Base-by-base conservation (phyloP, 495 filamentous ascomycete species). In the Lophium mytilinum region DNA sequence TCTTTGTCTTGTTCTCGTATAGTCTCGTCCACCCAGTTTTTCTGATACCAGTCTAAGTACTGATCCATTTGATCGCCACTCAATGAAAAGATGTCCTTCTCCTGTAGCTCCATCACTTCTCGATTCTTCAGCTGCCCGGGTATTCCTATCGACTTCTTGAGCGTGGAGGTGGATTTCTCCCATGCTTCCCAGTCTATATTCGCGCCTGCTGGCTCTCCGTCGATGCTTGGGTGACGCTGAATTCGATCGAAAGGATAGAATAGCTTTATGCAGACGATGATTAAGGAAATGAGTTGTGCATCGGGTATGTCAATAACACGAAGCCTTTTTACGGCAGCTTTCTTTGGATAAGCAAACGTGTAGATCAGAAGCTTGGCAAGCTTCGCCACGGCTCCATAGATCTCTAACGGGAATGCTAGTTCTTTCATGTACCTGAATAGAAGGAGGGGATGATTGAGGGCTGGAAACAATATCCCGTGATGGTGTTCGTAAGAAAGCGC, bases 41-140 rank as follows among this genome's bases (percentile, higher is more conserved):
- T 78, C 66, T 92, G 85, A 64, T 88, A 95, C 87, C 88, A 96
- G 68, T 91, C 83, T 76, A 98, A 75, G 57, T 95, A 95, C 49
- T 86, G 79, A 59, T 93, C 85, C 51, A 96, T 67, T 56, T 94
- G 80, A 9, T 74, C 66, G 15, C 77, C 75, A 1, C 72, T 77
- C 85, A 96, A 85, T 3, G 69, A 65, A 57, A 90, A 80, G 1
- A 89, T 76, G 50, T 94, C 86, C 1, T 75, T 70, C 18, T 92
- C 83, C 5, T 76, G 81, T 50, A 89, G 69, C 9, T 79, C 51
- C 39, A 64, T 53, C 4, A 69, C 50, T 11, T 69, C 61, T 35
- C 53, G 37, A 37, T 30, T 56, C 3, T 49, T 52, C 18, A 67
- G 46, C 5, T 53, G 34, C 6, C 48, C 34, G 30, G 18, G 18